phyloP scores from a whole-genome alignment of 2,329 filamentous ascomycete species.

The Sarocladium kiliense region DNA sequence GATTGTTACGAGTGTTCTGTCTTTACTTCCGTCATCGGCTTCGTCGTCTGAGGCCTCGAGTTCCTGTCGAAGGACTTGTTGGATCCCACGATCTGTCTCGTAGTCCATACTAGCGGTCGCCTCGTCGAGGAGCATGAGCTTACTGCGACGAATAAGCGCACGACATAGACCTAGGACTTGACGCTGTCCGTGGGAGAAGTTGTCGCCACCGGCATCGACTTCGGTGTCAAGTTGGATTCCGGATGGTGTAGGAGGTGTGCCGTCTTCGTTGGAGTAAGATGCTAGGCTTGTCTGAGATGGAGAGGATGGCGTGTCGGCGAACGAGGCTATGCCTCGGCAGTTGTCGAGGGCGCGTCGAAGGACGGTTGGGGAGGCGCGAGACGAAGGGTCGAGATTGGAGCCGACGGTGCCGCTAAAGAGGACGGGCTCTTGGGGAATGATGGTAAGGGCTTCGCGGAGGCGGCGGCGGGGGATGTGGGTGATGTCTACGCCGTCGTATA shows the following conservation, averaged over 20 bases:
- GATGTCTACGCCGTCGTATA: constrained; percentile 52
- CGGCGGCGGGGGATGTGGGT: constrained; percentile 43
- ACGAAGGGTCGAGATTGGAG: constrained; percentile 61
- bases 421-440: constrained; percentile 55
- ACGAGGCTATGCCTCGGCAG: constrained; percentile 54
- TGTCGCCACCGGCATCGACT: constrained; percentile 48
- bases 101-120: constrained; percentile 57
- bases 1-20: constrained; percentile 52
- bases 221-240: constrained; percentile 35
- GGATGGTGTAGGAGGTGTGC: background rate
- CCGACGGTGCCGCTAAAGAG: constrained; percentile 49
- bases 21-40: constrained; percentile 17
- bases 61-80: constrained; percentile 45
- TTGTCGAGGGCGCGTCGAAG: constrained; percentile 56
- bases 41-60: constrained; percentile 32
- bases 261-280: background rate
- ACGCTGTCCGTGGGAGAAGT: constrained; percentile 50
- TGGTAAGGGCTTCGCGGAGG: constrained; percentile 49
- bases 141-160: constrained; percentile 48
- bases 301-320: constrained; percentile 19
- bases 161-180: constrained; percentile 54
- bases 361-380: constrained; percentile 45
- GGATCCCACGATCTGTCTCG: constrained; percentile 51
- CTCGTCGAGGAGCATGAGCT: constrained; percentile 53
- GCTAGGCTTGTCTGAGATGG: background rate